A percentile compares a stretch with the other conserved stretches of the same genome.
phyloP scores from a whole-genome alignment of 1,284 basidiomycete genomes.

The Phylloporus sp. region DNA sequence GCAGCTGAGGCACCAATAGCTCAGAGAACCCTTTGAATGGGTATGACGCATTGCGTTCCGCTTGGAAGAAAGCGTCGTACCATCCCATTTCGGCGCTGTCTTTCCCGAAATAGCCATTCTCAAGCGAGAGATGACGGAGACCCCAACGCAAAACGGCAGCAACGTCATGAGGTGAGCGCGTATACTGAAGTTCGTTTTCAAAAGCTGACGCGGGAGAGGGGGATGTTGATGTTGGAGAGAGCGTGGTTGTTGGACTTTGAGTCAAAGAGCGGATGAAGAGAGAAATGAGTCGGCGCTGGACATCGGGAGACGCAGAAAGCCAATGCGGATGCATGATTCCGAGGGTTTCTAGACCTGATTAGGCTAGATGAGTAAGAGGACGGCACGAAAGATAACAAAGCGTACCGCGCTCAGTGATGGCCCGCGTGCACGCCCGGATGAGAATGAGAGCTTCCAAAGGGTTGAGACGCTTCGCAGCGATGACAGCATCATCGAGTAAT shows the following conservation, averaged over 20 bases:
- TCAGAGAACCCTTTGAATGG: slow-evolving; percentile 64
- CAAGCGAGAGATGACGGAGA: slow-evolving; percentile 68
- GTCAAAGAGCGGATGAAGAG: slow-evolving; percentile 69
- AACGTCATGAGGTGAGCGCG: slow-evolving; percentile 71
- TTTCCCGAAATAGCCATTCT: slow-evolving; percentile 55
- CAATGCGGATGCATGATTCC: slow-evolving; percentile 83
- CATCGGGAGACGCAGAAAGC: slow-evolving; percentile 69
- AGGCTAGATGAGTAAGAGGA: slow-evolving; percentile 5
- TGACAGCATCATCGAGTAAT: slow-evolving; percentile 52
- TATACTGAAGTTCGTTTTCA: slow-evolving; percentile 62
- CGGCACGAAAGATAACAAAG: slow-evolving; percentile 6
- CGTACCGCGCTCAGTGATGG: slow-evolving; percentile 64
- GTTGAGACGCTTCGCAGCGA: slow-evolving; percentile 59
- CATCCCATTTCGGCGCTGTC: slow-evolving; percentile 52
- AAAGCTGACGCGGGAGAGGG: slow-evolving; percentile 53
- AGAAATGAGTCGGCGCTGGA: slow-evolving; percentile 71
- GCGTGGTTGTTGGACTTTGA: slow-evolving; percentile 46
- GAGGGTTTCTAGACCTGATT: slow-evolving; percentile 68
- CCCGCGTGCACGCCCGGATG: slow-evolving; percentile 64
- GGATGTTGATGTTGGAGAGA: slow-evolving; percentile 52
- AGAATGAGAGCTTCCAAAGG: slow-evolving; percentile 63
- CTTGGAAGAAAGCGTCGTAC: slow-evolving; percentile 64
- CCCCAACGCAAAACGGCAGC: slow-evolving; percentile 81
- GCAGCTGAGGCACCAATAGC: slow-evolving; percentile 58
- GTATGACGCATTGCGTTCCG: slow-evolving; percentile 60